These are phyloP conservation scores for Colletotrichum tofieldiae DNA, from an alignment of 2,329 filamentous ascomycete species.

Conservation along the genomic window DNA sequence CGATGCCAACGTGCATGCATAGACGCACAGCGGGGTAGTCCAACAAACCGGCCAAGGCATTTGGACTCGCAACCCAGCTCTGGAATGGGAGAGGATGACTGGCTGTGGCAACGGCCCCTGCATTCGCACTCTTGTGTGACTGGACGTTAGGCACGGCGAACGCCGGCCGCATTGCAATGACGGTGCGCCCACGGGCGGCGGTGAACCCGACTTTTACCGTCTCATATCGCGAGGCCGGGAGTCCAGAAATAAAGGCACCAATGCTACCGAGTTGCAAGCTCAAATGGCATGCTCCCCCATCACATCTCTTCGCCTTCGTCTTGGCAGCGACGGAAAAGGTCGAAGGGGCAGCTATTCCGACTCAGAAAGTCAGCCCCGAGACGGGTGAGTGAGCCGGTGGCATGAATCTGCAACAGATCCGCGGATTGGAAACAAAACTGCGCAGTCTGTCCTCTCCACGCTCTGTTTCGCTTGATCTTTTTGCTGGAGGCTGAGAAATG, in stretches of 20 bases:
- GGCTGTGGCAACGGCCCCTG: not conserved
- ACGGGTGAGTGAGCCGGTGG: constrained; percentile 14
- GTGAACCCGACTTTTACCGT: constrained; percentile 13
- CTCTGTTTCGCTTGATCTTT: constrained; percentile 32
- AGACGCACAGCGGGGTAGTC: not conserved
- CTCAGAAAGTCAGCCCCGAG: not conserved
- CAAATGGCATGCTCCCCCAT: not conserved
- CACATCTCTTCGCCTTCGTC: constrained; percentile 2
- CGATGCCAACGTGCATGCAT: constrained; percentile 14
- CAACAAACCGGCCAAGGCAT: not conserved
- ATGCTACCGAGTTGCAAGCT: constrained; percentile 1
- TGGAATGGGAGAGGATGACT: not conserved
- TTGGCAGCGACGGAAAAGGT: constrained; percentile 18
- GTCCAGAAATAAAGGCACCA: not conserved
- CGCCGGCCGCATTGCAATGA: not conserved
- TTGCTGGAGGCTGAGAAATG: constrained; percentile 3
- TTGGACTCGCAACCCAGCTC: not conserved
- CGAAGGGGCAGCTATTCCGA: constrained; percentile 22
- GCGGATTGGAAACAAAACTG: constrained; percentile 42
- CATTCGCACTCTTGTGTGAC: not conserved
- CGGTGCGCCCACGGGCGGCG: not conserved
- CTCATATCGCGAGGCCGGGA: not conserved
- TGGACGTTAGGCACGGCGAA: not conserved
- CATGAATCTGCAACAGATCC: constrained; percentile 42
- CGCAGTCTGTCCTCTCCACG: constrained; percentile 34